Conservation (phyloP, 441 rosid genomes). For the Arabidopsis lyrata region DNA sequence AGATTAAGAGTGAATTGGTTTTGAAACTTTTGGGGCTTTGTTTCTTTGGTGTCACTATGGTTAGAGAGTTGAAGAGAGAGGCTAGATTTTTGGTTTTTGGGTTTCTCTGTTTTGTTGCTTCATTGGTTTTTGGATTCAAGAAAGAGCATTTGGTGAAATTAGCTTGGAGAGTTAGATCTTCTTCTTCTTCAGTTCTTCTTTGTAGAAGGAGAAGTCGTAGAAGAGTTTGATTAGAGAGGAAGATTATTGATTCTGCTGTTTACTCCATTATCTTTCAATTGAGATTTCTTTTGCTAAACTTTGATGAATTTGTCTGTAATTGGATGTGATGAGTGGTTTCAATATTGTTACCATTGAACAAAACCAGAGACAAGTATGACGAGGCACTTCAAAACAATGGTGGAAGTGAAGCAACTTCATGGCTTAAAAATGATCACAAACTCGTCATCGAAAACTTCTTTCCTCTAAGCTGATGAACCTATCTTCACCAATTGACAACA, state of each 20-base stretch:
- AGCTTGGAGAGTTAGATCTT: conserved; percentile 16
- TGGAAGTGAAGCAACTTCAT: conserved; percentile 39
- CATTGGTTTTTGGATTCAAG: conserved; percentile 31
- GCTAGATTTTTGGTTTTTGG: conserved; percentile 24
- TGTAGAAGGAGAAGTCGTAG: conserved; percentile 17
- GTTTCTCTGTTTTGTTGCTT: conserved; percentile 34
- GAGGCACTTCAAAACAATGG: conserved; percentile 33
- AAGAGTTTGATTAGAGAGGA: conserved; percentile 13
- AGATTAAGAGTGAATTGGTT: conserved; percentile 28
- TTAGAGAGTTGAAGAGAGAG: conserved; percentile 33
- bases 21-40: conserved; percentile 33
- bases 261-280: not conserved
- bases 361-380: conserved; percentile 22
- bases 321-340: not conserved
- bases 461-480: conserved; percentile 37
- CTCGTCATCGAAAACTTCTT: conserved; percentile 41
- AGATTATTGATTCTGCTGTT: not conserved
- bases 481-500: conserved; percentile 25
- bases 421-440: conserved; percentile 41
- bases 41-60: conserved; percentile 18
- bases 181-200: conserved; percentile 27
- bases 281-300: not conserved
- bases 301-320: not conserved
- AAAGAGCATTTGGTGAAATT: conserved; percentile 11
- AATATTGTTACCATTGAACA: not conserved